Base-by-base conservation (phyloP, 106 monocot genomes). In the Dioscorea dumetorum region DNA sequence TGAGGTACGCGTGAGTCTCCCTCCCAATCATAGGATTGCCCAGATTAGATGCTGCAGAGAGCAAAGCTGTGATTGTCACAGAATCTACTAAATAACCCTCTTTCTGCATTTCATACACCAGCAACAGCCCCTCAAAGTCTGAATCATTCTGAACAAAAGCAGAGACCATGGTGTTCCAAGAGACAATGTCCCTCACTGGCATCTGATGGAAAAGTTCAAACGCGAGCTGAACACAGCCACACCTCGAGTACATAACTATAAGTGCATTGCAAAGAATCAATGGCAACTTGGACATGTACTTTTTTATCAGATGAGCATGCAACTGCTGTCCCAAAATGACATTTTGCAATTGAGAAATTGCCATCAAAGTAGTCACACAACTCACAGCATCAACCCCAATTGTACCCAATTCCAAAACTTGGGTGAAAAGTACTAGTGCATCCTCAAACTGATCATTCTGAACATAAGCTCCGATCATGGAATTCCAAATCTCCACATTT, bases 161-260 rank as follows among this genome's bases (percentile, higher is more conserved):
- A 24, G 90, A 83, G 31, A 93, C 62, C 92, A 99, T 90, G 57
- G 97, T 99, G 70, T 99, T 99, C 97, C 97, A 99, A 23, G 89
- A 82, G 63, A 99, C 82, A 9, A 81, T 49, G 72, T 99, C 97
- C 78, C 79, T 84, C 75, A 85, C 69, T 2, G 63, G 33, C 80
- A 87, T 90, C 64, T 70, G 79, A 60, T 76, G 57, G 66, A 99
- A 99, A 18, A 93, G 72, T 22, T 87, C 81, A 33, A 92, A 87
- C 6, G 90, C 97, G 58, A 75, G 50, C 48, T 79, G 51, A 13
- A 93, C 72, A 53, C 49, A 34, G 19, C 80, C 79, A 58, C 92
- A 93, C 61, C 97, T 88, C 10, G 97, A 92, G 68, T 99, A 99
- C 97, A 99, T 87, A 4, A 87, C 90, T 24, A 93, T 54, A 22